Base-by-base conservation (phyloP, 352 stramenopile genomes). In the Phytopythium kandeliae region DNA sequence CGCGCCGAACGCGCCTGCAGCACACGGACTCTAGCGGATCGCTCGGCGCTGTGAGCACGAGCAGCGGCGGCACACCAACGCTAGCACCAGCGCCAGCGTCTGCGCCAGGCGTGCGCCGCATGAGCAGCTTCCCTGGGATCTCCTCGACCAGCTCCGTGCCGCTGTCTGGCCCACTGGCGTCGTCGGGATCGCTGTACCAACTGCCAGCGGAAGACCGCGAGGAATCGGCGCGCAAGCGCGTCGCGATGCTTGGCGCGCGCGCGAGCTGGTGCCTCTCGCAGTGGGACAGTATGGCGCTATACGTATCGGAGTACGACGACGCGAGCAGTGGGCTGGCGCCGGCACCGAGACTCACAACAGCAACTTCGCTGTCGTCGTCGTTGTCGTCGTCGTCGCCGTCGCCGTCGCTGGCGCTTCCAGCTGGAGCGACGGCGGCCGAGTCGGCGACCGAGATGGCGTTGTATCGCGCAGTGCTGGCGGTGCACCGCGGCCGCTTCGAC, bases 401-500 rank as follows among this genome's bases (percentile, higher is more conserved):
- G 3, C 33, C 47, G 12, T 8, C 10, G 34, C 17, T 43, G 19
- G 16, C 22, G 22, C n/a, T 34, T 10, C 16, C 47, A 25, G 55
- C 44, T 21, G 50, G 52, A 12, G 34, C 49, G 11, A 54, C 43
- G 6, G 47, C 60, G 3, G 53, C 41, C 38, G 60, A 71, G 30
- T 51, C 48, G 12, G 53, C 50, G 9, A 84, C 68, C 4, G 72
- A 86, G 40, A 40, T 79, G 8, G 69, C 75, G 13, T 35, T 94
- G 26, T 95, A 88, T 49, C 73, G 81, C 33, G 85, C 96, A 3
- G 91, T 99, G 21, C 69, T 99, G 35, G 85, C 96, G 8, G 89
- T 99, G 44, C 84, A 99, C 36, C 69, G 96, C 57, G 85, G 92
- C 19, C 79, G 98, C 45, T 99, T 98, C 65, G 79, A 88, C 9